phyloP scores from a whole-genome alignment of 2,329 filamentous ascomycete species.

The Verticillium tricorpus region DNA sequence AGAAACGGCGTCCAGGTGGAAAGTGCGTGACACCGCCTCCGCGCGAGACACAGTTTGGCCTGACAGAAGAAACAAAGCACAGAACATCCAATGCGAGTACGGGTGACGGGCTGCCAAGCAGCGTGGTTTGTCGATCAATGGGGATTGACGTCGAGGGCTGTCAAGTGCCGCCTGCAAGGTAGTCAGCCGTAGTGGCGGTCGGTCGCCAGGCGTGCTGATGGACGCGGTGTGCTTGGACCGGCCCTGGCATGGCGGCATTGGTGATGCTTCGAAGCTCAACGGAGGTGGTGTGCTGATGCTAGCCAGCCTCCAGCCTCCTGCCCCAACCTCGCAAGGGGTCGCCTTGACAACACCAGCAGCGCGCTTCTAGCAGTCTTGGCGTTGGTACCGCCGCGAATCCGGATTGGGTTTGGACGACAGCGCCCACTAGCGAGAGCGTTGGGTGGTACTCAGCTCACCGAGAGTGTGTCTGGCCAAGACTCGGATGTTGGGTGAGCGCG shows the following conservation, averaged over 20 bases:
- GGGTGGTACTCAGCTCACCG: neutral
- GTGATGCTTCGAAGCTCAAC: neutral
- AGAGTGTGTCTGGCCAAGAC: neutral
- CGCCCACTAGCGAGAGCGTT: neutral
- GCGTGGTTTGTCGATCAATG: neutral
- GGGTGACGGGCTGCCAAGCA: neutral
- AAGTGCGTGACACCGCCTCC: neutral
- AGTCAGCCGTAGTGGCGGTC: too few relatives aligned
- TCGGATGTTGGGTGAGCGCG: too few relatives aligned
- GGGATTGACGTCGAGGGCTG: neutral
- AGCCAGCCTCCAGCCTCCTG: neutral
- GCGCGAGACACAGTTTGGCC: neutral
- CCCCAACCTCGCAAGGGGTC: neutral
- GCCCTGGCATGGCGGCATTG: neutral
- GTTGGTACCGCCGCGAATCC: neutral
- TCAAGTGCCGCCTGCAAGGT: neutral
- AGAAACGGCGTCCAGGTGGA: neutral
- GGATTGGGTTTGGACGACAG: neutral
- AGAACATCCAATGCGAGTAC: neutral
- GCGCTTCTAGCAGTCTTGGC: neutral
- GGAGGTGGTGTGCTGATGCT: neutral
- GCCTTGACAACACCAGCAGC: neutral
- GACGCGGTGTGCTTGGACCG: neutral
- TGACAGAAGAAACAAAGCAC: neutral
- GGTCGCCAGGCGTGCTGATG: too few relatives aligned